These are phyloP conservation scores for Candida golubevii DNA, from an alignment of 805 yeast genomes.

Conservation along the genomic window DNA sequence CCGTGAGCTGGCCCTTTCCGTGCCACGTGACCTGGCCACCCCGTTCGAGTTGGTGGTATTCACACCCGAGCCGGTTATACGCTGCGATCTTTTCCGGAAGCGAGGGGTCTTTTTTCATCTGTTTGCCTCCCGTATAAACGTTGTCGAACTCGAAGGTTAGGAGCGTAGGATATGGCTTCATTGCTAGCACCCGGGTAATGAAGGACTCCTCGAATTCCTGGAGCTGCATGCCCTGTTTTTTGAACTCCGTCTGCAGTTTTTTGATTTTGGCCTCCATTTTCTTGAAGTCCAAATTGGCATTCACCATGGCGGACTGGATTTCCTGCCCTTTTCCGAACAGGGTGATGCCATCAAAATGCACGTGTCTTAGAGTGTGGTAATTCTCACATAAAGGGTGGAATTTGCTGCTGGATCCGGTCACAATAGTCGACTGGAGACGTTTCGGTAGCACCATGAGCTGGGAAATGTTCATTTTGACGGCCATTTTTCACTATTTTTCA, in stretches of 20 bases:
- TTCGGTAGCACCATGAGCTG: slow-evolving; percentile 3
- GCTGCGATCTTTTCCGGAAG: slow-evolving; percentile 22
- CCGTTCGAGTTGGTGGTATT: slow-evolving; percentile 71
- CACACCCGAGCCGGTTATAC: slow-evolving; percentile 43
- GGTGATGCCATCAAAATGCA: slow-evolving; percentile 41
- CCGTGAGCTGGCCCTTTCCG: slow-evolving; percentile 91
- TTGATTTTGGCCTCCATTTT: slow-evolving; percentile 46
- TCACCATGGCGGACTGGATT: slow-evolving; percentile 54
- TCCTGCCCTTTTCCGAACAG: slow-evolving; percentile 44
- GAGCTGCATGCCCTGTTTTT: slow-evolving; percentile 36
- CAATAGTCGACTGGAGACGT: slow-evolving; percentile 8
- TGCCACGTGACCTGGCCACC: slow-evolving; percentile 98
- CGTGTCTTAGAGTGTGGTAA: slow-evolving; percentile 35
- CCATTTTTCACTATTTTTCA: too few relatives aligned
- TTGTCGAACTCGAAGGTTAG: slow-evolving; percentile 82
- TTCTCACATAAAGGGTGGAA: slow-evolving; percentile 31
- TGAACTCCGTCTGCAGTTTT: slow-evolving; percentile 35
- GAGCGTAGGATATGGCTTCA: slow-evolving; percentile 61
- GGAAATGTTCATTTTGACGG: background rate
- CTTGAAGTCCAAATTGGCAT: slow-evolving; percentile 56
- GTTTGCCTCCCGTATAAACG: slow-evolving; percentile 88
- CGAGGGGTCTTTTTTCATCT: slow-evolving; percentile 56
- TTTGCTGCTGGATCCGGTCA: slow-evolving; percentile 14
- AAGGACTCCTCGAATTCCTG: slow-evolving; percentile 46
- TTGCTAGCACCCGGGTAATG: slow-evolving; percentile 34